A percentile compares a stretch with the other conserved stretches of the same genome.
phyloP scores from a whole-genome alignment of 306 rosid genomes.

The Fragaria ananassa region DNA sequence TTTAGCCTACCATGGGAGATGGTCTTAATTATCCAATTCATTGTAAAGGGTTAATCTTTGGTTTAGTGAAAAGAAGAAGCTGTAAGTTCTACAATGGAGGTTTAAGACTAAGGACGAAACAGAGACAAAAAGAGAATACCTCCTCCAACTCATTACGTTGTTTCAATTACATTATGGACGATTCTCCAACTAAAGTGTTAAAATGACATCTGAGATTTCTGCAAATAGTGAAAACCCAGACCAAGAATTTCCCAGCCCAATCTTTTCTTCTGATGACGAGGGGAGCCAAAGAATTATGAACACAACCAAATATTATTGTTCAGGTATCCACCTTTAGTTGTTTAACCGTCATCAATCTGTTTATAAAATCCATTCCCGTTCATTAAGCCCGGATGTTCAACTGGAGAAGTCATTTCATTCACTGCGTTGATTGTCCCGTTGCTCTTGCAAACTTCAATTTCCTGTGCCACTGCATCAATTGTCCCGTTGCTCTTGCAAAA shows the following conservation, averaged over 20 bases:
- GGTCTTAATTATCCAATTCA: background rate
- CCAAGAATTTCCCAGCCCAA: constrained; percentile 58
- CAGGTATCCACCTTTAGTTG: constrained; percentile 25
- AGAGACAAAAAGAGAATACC: background rate
- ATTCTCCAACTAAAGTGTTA: constrained; percentile 28
- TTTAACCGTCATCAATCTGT: constrained; percentile 33
- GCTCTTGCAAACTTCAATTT: constrained; percentile 27
- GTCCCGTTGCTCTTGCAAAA: constrained; percentile 40
- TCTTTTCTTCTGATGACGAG: constrained; percentile 58
- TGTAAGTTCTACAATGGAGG: background rate
- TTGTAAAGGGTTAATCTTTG: background rate
- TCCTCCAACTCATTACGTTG: constrained; percentile 14
- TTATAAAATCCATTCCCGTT: constrained; percentile 43
- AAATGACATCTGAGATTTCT: constrained; percentile 55
- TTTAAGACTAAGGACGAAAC: no score
- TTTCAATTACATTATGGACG: constrained; percentile 15
- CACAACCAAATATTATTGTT: constrained; percentile 14
- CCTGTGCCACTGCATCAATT: constrained; percentile 13
- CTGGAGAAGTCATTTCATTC: constrained; percentile 21
- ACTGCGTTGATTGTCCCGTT: constrained; percentile 31
- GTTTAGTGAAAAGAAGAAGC: background rate
- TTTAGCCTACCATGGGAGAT: no score
- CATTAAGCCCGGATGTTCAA: constrained; percentile 36
- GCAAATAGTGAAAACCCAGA: constrained; percentile 74
- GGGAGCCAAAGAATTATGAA: constrained; percentile 58